phyloP scores from a whole-genome alignment of 1,139 yeast species.

The Yamadazyma atlantica region DNA sequence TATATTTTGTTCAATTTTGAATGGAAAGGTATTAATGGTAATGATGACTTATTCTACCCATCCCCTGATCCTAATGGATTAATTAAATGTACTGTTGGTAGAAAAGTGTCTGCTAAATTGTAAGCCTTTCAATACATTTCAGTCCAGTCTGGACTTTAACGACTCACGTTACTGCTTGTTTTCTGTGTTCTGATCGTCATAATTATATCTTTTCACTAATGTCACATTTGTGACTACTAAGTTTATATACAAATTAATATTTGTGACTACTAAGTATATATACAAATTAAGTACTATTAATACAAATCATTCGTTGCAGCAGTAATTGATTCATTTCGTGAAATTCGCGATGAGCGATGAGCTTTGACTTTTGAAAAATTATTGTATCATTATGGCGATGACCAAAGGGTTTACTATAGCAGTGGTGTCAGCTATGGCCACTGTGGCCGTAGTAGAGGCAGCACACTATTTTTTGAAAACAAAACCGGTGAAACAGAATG shows the following conservation, averaged over 20 bases:
- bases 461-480: slow-evolving; percentile 32
- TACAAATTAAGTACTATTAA: neutral
- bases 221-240: no score
- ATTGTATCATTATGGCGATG: neutral
- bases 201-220: no score
- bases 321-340: no score
- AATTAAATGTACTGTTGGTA: slow-evolving; percentile 81
- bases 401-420: slow-evolving; percentile 23
- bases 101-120: slow-evolving; percentile 47
- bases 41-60: slow-evolving; percentile 84
- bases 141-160: no score
- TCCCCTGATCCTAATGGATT: slow-evolving; percentile 91
- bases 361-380: neutral
- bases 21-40: slow-evolving; percentile 82
- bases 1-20: slow-evolving; percentile 74
- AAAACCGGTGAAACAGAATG: no score
- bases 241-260: no score
- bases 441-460: slow-evolving; percentile 45
- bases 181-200: no score
- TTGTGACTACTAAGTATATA: no score
- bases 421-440: slow-evolving; percentile 34
- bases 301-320: neutral
- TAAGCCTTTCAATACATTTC: no score
- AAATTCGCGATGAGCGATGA: no score
- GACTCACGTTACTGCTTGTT: no score